Percentiles rank a stretch among this genome's conserved stretches.
Evolutionary conservation across 441 rosid species (phyloP).

Genomic region (Populus hybrid): DNA sequence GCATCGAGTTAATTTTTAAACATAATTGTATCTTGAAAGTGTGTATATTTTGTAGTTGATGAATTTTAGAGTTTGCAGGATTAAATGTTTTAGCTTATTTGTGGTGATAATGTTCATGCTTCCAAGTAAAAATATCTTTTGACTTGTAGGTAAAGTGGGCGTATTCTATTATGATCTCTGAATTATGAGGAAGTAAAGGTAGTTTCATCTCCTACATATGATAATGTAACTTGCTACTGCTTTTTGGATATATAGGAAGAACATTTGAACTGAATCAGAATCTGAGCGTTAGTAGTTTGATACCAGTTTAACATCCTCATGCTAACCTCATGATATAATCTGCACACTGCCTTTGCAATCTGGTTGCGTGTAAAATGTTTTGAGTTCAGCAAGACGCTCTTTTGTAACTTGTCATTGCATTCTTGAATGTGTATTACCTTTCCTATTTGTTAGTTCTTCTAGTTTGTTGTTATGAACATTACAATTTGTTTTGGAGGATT

Average conservation of each 20-base stretch:
- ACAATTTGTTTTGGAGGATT: background rate
- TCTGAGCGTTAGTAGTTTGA: conserved; percentile 6
- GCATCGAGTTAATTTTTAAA: conserved; percentile 11
- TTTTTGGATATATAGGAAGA: conserved; percentile 34
- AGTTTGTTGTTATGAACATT: background rate
- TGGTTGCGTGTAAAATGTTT: background rate
- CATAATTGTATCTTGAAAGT: conserved; percentile 20
- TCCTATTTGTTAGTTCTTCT: background rate
- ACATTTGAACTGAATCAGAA: conserved; percentile 12
- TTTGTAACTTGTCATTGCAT: background rate
- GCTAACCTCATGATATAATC: background rate
- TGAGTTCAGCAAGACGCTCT: background rate
- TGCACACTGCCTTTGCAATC: background rate
- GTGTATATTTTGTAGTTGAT: conserved; percentile 9
- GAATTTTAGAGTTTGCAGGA: conserved; percentile 29
- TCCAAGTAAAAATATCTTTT: conserved; percentile 89
- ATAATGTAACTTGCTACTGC: conserved; percentile 32
- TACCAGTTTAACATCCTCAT: background rate
- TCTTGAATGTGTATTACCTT: background rate
- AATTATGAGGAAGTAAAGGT: conserved; percentile 97
- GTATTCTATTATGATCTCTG: conserved; percentile 96
- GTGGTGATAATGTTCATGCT: conserved; percentile 62
- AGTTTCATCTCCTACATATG: conserved; percentile 70
- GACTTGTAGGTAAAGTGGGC: conserved; percentile 99
- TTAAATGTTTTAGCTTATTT: conserved; percentile 39